Percentiles rank a stretch among this genome's conserved stretches.
Evolutionary conservation across 352 stramenopile species (phyloP).

Genomic region (Pythium monospermum): DNA sequence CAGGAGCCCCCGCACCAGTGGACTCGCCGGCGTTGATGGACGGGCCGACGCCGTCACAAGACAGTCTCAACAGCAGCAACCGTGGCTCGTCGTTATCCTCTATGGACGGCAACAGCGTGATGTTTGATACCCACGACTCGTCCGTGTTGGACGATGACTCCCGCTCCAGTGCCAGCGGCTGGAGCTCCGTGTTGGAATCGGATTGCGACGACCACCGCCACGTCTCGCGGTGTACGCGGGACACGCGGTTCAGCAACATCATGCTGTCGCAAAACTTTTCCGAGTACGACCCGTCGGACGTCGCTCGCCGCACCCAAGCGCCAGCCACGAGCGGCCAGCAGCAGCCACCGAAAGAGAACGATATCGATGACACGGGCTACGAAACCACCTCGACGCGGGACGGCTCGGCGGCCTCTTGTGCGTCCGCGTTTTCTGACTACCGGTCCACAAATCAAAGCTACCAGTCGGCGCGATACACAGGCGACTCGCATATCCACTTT

Average conservation of each 20-base stretch:
- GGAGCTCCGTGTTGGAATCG: conserved; percentile 72
- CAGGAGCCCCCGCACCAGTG: conserved; percentile 7
- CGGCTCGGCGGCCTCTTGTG: conserved; percentile 1
- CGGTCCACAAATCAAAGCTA: conserved; percentile 7
- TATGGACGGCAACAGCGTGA: too few relatives aligned
- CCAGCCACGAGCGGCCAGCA: neutral
- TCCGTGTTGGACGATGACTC: conserved; percentile 38
- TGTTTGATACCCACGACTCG: conserved; percentile 29
- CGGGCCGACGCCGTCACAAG: conserved; percentile 17
- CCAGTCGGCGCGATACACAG: conserved; percentile 1
- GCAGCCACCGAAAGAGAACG: conserved; percentile 15
- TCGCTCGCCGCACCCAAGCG: neutral
- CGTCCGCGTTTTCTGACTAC: conserved; percentile 17
- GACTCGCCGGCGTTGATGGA: conserved; percentile 15
- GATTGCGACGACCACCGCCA: conserved; percentile 39
- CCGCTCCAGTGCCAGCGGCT: conserved; percentile 51
- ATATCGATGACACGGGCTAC: conserved; percentile 12
- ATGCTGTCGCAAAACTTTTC: conserved; percentile 37
- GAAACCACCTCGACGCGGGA: neutral
- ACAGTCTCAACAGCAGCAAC: too few relatives aligned
- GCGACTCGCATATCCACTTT: conserved; percentile 1
- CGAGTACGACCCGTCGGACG: conserved; percentile 22
- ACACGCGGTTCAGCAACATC: conserved; percentile 61
- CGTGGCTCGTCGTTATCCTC: too few relatives aligned
- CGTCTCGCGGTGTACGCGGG: conserved; percentile 54